Base-by-base conservation (phyloP, 805 yeast genomes). In the Ogataea paradorogensis region DNA sequence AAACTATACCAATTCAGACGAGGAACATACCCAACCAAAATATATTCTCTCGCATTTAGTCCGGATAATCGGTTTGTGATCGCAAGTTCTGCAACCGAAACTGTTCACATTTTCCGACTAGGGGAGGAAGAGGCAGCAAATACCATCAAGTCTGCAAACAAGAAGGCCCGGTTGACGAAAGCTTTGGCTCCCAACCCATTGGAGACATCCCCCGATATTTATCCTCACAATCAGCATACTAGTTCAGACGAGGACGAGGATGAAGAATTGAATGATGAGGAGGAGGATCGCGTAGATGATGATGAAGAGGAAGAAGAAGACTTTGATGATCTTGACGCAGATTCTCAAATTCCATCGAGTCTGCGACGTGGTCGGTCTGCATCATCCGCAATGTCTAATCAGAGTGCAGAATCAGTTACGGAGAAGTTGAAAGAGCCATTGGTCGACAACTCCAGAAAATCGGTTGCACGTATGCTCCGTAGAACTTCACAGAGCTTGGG, bases 31-130 rank as follows among this genome's bases (percentile, higher is more conserved):
- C 95, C 95, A 2, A 84, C 98, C 2, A 80, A 74, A 53, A 87
- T 93, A 9, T 83, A 80, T 58, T 84, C 95, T 4, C 69, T 93
- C 45, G 74, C 81, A 13, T 93, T 93, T 64, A 84, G 93, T 50
- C 73, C 74, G 13, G 86, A 86, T 48, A 82, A 87, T 48, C 72
- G 70, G 37, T 80, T 83, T 56, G 71, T 93, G 26, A 78, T 88
- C 15, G 97, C 91, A 4, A 80, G 93, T 16, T 83, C 95, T 20
- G 84, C 96, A 0, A 87, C 95, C 14, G 95, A 85, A 42, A 93
- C 99, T 0, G 95, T 93, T 13, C 99, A 93, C 59, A 79, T 93
- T 16, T 93, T 91, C 70, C 74, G 89, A 42, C 62, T 90, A 38
- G 84, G 80, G 1, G 78, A 73, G 42, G 66, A 63, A 36, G 68